phyloP scores from a whole-genome alignment of 192 early-diverging fungal species.

The Backusella australiensis region DNA sequence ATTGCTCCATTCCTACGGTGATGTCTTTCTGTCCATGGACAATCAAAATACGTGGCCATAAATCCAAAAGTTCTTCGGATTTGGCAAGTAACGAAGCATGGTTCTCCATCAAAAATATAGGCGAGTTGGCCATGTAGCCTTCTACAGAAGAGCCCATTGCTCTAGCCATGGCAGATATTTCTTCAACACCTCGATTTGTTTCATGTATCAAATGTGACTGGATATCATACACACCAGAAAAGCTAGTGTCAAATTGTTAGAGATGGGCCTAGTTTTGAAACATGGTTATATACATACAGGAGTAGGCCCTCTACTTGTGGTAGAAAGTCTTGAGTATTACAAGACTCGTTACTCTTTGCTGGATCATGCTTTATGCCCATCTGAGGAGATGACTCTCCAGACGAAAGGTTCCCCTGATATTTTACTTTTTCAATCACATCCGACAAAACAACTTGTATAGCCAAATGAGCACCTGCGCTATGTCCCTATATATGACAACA shows the following conservation, averaged over 20 bases:
- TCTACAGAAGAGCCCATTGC: slow-evolving; percentile 45
- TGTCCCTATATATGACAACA: slow-evolving; percentile 36
- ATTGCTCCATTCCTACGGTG: slow-evolving; percentile 30
- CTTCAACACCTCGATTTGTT: slow-evolving; percentile 49
- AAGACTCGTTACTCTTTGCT: neutral
- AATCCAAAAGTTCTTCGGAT: slow-evolving; percentile 26
- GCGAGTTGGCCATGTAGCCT: slow-evolving; percentile 25
- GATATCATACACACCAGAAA: slow-evolving; percentile 52
- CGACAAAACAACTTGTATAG: slow-evolving; percentile 30
- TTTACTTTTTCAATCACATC: slow-evolving; percentile 32
- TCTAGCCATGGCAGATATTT: slow-evolving; percentile 55
- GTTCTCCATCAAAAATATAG: slow-evolving; percentile 19
- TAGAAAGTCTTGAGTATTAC: slow-evolving; percentile 10
- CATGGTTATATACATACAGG: slow-evolving; percentile 28
- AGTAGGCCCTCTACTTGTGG: slow-evolving; percentile 41
- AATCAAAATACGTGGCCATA: slow-evolving; percentile 33
- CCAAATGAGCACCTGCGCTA: slow-evolving; percentile 44
- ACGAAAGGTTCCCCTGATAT: slow-evolving; percentile 1
- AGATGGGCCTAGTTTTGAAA: neutral
- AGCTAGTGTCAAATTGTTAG: slow-evolving; percentile 13
- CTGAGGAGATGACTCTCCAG: neutral
- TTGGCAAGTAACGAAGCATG: slow-evolving; percentile 20
- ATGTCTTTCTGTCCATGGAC: slow-evolving; percentile 38
- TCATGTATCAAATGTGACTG: slow-evolving; percentile 48
- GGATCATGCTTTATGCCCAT: slow-evolving; percentile 17